Conservation (phyloP, 2,329 filamentous ascomycete species). For the Scedosporium apiospermum region DNA sequence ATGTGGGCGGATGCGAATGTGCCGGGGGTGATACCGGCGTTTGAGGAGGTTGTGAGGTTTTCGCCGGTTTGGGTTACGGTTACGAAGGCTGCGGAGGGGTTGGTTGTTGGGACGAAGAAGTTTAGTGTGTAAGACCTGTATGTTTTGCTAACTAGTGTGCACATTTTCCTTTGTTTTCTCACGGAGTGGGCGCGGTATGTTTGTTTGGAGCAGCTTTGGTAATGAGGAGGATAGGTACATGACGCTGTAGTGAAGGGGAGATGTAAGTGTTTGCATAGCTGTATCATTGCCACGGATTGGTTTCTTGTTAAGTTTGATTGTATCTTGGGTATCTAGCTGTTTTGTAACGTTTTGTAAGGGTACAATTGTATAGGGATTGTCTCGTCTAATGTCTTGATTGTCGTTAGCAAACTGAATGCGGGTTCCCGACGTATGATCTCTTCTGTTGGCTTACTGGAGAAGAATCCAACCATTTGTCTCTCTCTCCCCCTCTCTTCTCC, state of each 20-base stretch:
- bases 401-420: too few relatives aligned
- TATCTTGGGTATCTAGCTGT: not conserved
- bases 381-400: too few relatives aligned
- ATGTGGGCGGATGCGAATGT: constrained; percentile 81
- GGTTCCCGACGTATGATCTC: too few relatives aligned
- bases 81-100: constrained; percentile 64
- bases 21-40: constrained; percentile 63
- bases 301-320: not conserved
- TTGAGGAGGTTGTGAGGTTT: constrained; percentile 70
- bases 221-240: not conserved
- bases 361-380: not conserved
- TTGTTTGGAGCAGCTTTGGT: not conserved
- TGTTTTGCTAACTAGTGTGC: not conserved
- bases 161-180: not conserved
- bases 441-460: too few relatives aligned
- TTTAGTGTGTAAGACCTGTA: constrained; percentile 42
- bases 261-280: not conserved
- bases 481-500: too few relatives aligned
- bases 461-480: too few relatives aligned
- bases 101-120: constrained; percentile 70
- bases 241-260: not conserved
- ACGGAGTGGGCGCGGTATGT: not conserved
- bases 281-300: too few relatives aligned
- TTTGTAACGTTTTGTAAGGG: not conserved
- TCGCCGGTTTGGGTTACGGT: constrained; percentile 72